Base-by-base conservation (phyloP, 2,329 filamentous ascomycete genomes). In the Penicillium sp. region DNA sequence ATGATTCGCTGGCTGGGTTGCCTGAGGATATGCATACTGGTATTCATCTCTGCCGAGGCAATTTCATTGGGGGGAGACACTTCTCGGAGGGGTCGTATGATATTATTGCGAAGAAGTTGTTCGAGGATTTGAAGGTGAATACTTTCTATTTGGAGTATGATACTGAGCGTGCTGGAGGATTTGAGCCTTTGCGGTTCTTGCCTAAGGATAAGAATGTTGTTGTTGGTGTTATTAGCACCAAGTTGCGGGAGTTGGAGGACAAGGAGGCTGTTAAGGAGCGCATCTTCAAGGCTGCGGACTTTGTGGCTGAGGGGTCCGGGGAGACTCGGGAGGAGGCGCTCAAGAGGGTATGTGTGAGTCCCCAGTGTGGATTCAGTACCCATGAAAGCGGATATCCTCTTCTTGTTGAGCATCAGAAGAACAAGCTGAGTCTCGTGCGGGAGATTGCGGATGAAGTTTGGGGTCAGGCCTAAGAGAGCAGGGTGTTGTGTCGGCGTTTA, bases 301-400 rank as follows among this genome's bases (percentile, higher is more conserved):
- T 85, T 71, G 82, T 92, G 31, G 87, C 88, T 1, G 79, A 86
- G 69, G 88, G 88, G 0, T 85, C 79, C 44, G 82, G 81, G 2
- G 79, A 88, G 73, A 83, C 77, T 2, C 78, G 78, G 44, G 83
- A 89, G 69, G 83, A 91, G 70, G 88, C 88, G 0, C 75, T 92
- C 11, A 81, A 87, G 72, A 82, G 86, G 58, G 75, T 92, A 48
- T 81, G 81, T 48, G 80, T 90, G 14, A 88, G 84, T 66, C 87
- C 88, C 0, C 88, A 90, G 74, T 89, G 87, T 69, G 87, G 86
- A 14, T 89, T 89, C 71, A 89, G 87, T 36, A 89, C 85, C 40
- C 88, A 92, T 69, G 84, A 88, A 63, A 85, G 81, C 61, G 89
- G 88, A 0, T 90, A 92, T 67, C 81, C 84, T 11, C 76, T 92